These are phyloP conservation scores for Pulicaria dysenterica DNA, from an alignment of 129 eudicot genomes.

Conservation along the genomic window DNA sequence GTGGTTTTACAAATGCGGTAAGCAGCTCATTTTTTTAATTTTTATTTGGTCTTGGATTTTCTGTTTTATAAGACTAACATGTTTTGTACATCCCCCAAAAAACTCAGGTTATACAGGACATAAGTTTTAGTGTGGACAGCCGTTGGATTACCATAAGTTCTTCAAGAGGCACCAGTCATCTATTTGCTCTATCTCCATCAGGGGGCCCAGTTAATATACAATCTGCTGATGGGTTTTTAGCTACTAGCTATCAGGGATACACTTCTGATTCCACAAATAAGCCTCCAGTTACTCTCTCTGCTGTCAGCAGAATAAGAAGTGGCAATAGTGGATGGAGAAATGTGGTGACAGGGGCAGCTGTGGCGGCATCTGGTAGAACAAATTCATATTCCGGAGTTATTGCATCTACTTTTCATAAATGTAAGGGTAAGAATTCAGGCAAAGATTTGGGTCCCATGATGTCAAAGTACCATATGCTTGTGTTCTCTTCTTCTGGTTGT, in stretches of 20 bases:
- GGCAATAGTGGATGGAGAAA: slow-evolving; percentile 76
- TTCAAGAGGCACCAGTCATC: slow-evolving; percentile 90
- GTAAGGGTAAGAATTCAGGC: slow-evolving; percentile 39
- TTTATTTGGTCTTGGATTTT: slow-evolving; percentile 14
- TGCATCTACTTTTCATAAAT: slow-evolving; percentile 66
- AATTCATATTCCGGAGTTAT: slow-evolving; percentile 59
- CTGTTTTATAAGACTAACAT: background rate
- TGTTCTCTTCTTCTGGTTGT: slow-evolving; percentile 74
- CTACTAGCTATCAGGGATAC: slow-evolving; percentile 34
- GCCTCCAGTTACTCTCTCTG: slow-evolving; percentile 55
- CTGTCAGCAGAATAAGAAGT: slow-evolving; percentile 69
- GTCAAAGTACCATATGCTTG: slow-evolving; percentile 57
- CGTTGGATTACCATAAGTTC: slow-evolving; percentile 90
- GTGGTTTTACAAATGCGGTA: slow-evolving; percentile 93
- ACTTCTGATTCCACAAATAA: slow-evolving; percentile 31
- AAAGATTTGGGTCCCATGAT: slow-evolving; percentile 22
- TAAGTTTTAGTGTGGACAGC: slow-evolving; percentile 91
- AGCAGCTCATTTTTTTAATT: slow-evolving; percentile 10
- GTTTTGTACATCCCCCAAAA: slow-evolving; percentile 1
- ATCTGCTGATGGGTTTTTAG: slow-evolving; percentile 40
- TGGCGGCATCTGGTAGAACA: slow-evolving; percentile 63
- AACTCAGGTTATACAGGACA: slow-evolving; percentile 81
- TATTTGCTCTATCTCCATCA: slow-evolving; percentile 80
- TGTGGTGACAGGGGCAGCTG: slow-evolving; percentile 69
- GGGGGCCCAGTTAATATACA: slow-evolving; percentile 53